Evolutionary conservation across 139 green algal species (phyloP), one percentile per base, ranked within the genome.

Genomic region (Axilococcus clingmanii): DNA sequence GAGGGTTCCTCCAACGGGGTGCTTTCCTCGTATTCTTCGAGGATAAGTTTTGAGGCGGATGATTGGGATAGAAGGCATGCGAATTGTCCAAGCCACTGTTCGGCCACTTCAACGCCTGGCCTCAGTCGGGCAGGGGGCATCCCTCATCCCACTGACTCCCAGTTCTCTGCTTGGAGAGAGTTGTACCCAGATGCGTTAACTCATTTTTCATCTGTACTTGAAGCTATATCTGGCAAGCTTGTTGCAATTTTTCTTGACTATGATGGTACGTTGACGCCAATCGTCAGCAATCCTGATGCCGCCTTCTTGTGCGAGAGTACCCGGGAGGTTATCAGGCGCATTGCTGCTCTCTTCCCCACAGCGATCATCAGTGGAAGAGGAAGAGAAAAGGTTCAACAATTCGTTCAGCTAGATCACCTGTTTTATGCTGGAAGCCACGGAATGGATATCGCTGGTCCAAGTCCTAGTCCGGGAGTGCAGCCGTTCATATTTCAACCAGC

Each of bases 401-500:
- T 98, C 74, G 91, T 98, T 38, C 71, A 84, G 46, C 57, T 98
- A 45, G 58, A 66, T 11, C 84, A 97, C 67, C 71, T 98, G 25
- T 98, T 83, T 66, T 98, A 98, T 53, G 91, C 91, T 7, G 91
- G 91, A 55, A 93, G 78, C 48, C 91, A 98, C 63, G 91, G 91
- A 19, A 83, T 98, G 76, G 91, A 98, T 65, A 98, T 98, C 45
- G 78, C 71, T 15, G 83, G 84, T 0, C 90, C 90, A 0, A 24
- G 37, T 66, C 9, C 7, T 1, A 36, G 12, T n/a, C 7, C 24
- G 8, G 4, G 23, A 7, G 1, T 29, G 17, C 14, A 38, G 16
- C n/a, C 7, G 7, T 16, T 23, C 23, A 19, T 30, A 24, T 90
- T 87, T 61, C 87, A 94, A 69, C 81, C 85, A 5, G 88, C 85